Base-by-base conservation (phyloP, 2,329 filamentous ascomycete genomes). In the Mycosphaerella sp. region DNA sequence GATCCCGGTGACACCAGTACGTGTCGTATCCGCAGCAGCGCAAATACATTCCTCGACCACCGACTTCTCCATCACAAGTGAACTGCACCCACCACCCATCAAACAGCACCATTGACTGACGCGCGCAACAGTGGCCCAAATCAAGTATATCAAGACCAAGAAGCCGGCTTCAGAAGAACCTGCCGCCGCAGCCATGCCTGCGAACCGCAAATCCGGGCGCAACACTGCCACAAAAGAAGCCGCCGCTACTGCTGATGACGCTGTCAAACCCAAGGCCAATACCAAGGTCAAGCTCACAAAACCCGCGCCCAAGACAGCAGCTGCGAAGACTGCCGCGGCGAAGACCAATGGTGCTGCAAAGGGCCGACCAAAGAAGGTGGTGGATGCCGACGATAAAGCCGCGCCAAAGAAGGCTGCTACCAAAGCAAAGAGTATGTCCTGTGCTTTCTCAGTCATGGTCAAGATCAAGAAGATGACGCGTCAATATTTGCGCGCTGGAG, bases 61-160 rank as follows among this genome's bases (percentile, higher is more conserved):
- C 32, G 21, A 21, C 32, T 36, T 36, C 32, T 11, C 8, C 34
- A 38, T 10, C 34, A 38, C 10, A 38, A 38, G 34, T 38, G 6
- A 7, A 38, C 34, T 38, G 6, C 34, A 38, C 34, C 32, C 34
- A 38, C 12, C 10, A 38, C 10, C 34, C 34, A 52, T 23, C 40
- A 21, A 48, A 43, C 26, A n/a, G 17, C 23, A 7, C 17, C 6
- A 34, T 36, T 11, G 26, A 47, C 49, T 49, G 42, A 51, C 51
- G 9, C 3, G 4, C 36, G 21, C n/a, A 23, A 39, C 44, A 59
- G 60, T 66, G 64, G 64, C 64, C 26, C 62, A 64, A 45, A 63
- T 66, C 49, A 66, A 66, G 51, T 64, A 64, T 52, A 62, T 66
- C 57, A 66, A 66, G 52, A 60, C 61, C 41, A 60, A 54, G 23